Evolutionary conservation across 1,139 yeast species (phyloP).

Genomic region (Candida glucosophila): DNA sequence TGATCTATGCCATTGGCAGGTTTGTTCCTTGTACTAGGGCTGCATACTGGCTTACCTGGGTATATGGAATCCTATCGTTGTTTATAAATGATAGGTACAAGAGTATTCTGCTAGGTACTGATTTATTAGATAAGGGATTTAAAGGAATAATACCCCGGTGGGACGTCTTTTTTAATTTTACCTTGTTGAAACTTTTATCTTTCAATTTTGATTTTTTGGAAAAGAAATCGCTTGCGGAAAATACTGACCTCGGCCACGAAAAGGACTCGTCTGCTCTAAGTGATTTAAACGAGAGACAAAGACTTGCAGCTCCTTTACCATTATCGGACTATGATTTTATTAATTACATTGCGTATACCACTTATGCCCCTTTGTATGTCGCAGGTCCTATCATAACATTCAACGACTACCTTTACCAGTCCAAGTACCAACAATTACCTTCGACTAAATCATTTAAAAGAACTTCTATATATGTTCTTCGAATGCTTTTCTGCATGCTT

Average conservation of each 20-base stretch:
- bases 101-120: conserved; percentile 43
- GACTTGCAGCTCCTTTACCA: conserved; percentile 62
- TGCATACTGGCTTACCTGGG: conserved; percentile 51
- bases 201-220: conserved; percentile 71
- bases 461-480: conserved; percentile 51
- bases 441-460: conserved; percentile 41
- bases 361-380: conserved; percentile 83
- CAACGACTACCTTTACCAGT: conserved; percentile 82
- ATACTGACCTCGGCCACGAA: conserved; percentile 6
- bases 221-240: conserved; percentile 17
- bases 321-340: conserved; percentile 46
- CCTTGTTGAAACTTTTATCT: conserved; percentile 75
- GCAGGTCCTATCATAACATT: conserved; percentile 94
- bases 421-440: conserved; percentile 27
- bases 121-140: conserved; percentile 47
- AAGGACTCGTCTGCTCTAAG: conserved; percentile 7
- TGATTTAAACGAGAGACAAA: conserved; percentile 49
- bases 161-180: conserved; percentile 94
- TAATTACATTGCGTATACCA: conserved; percentile 67
- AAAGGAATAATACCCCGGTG: conserved; percentile 79
- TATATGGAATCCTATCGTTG: conserved; percentile 64
- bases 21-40: conserved; percentile 18
- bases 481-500: conserved; percentile 65
- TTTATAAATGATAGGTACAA: conserved; percentile 70
- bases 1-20: conserved; percentile 50